Evolutionary conservation across 1,284 basidiomycete genomes (phyloP), one percentile per base, ranked within the genome.

Genomic region (Hypsizygus ulmarius): DNA sequence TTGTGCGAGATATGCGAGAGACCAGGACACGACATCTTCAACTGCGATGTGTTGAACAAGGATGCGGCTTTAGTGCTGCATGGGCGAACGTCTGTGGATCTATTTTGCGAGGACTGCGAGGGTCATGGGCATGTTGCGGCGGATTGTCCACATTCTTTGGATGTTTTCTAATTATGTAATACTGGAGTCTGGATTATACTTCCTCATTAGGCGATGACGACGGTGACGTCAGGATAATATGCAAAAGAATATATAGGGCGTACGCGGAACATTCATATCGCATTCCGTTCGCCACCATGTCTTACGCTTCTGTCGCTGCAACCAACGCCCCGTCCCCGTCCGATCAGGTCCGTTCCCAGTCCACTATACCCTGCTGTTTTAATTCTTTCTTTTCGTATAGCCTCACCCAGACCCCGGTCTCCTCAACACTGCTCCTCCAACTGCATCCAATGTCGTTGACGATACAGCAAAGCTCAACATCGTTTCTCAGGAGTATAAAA

Each of bases 1-100:
- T 75, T 85, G 5, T 93, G 90, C 66, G 90, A 93, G 64, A 87
- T 93, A 34, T 93, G 90, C 66, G 88, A 91, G 64, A 74, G 78
- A 54, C 80, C 81, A 0, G 89, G 87, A 2, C 90, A 93, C 61
- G 89, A 92, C 59, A 87, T 90, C 49, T 89, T 90, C 65, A 83
- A 77, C 34, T 92, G 89, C 60, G 80, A 82, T 55, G 72, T 89
- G 44, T 59, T 77, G 47, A 75, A 74, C 53, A 73, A 72, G 15
- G 71, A 70, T 41, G 52, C 51, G 12, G 32, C 37, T 33, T 50
- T 43, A 42, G 45, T 40, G 36, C 50, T 43, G 40, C 41, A 44
- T 43, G 36, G 40, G 28, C 50, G 45, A 33, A 41, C 39, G 16
- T 37, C 28, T 10, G 43, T 49, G 25, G 73, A 78, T 47, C 57